Evolutionary conservation across 2,329 filamentous ascomycete species (phyloP).

Genomic region (Trichoderma citrinoviride): DNA sequence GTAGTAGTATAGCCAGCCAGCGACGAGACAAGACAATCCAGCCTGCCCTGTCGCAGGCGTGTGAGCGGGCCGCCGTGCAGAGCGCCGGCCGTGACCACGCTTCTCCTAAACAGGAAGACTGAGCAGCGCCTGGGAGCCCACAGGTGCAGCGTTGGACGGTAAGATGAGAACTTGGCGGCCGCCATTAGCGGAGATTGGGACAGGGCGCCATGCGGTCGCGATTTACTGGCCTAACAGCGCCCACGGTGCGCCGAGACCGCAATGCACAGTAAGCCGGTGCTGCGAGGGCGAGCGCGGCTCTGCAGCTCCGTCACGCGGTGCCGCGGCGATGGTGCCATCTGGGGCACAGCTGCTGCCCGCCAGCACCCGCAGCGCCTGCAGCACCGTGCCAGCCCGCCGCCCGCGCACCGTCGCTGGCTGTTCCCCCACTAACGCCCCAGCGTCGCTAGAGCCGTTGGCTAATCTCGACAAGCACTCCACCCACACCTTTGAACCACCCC

Average conservation of each 20-base stretch:
- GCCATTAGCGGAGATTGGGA: slow-evolving; percentile 24
- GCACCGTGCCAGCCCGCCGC: fast-evolving
- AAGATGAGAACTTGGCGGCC: slow-evolving; percentile 23
- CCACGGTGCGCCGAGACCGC: background rate
- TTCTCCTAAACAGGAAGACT: slow-evolving; percentile 22
- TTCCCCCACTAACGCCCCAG: slow-evolving; percentile 31
- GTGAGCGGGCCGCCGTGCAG: slow-evolving; percentile 23
- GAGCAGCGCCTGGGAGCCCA: slow-evolving; percentile 17
- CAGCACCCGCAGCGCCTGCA: no score
- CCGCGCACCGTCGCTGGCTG: slow-evolving; percentile 23
- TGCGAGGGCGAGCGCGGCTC: no score
- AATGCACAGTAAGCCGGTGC: background rate
- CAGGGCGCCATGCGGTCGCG: slow-evolving; percentile 14
- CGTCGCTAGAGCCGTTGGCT: slow-evolving; percentile 34
- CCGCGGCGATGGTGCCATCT: background rate
- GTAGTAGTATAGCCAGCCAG: background rate
- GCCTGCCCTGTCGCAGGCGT: slow-evolving; percentile 19
- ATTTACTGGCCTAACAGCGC: slow-evolving; percentile 16
- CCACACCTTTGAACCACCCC: slow-evolving; percentile 37
- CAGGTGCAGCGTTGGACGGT: slow-evolving; percentile 16
- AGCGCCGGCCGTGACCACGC: slow-evolving; percentile 19
- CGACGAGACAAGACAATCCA: background rate
- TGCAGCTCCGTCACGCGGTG: no score
- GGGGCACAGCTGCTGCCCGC: slow-evolving; percentile 20
- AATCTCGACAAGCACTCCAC: slow-evolving; percentile 45